Percentiles rank a stretch among this genome's conserved stretches.
phyloP scores from a whole-genome alignment of 1,284 basidiomycete genomes.

The Ganoderma lucidum region DNA sequence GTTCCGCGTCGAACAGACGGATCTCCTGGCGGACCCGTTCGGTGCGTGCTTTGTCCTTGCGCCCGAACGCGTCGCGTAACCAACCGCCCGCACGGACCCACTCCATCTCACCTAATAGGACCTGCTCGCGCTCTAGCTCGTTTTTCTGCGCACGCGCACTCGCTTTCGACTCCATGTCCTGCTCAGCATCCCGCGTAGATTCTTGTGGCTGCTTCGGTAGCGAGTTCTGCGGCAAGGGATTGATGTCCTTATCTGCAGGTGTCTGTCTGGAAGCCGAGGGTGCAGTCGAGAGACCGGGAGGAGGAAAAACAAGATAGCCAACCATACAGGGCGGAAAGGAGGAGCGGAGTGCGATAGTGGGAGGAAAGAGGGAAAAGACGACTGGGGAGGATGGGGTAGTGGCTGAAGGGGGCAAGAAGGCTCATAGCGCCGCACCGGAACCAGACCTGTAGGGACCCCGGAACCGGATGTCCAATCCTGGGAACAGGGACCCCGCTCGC shows the following conservation, averaged over 20 bases:
- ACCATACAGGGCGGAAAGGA: conserved; percentile 14
- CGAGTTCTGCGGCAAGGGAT: neutral
- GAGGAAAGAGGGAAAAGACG: conserved; percentile 6
- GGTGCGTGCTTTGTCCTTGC: conserved; percentile 58
- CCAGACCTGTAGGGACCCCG: conserved; percentile 20
- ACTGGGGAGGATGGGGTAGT: conserved; percentile 8
- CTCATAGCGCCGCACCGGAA: conserved; percentile 7
- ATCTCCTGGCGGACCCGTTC: conserved; percentile 52
- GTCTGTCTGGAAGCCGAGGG: neutral
- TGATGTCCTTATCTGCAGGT: neutral
- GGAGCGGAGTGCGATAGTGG: neutral
- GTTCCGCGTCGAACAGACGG: conserved; percentile 49
- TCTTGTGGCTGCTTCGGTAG: neutral
- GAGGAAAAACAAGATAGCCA: conserved; percentile 29
- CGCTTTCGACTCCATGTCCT: conserved; percentile 31
- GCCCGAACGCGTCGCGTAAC: conserved; percentile 57
- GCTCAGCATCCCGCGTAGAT: conserved; percentile 19
- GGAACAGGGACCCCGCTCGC: conserved; percentile 7
- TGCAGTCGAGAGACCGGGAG: neutral
- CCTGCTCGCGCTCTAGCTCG: conserved; percentile 39
- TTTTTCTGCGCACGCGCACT: conserved; percentile 35
- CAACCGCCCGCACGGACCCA: conserved; percentile 67
- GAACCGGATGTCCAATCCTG: conserved; percentile 6
- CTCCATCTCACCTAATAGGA: conserved; percentile 55
- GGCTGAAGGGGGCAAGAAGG: neutral